A percentile compares a stretch with the other conserved stretches of the same genome.
Evolutionary conservation across 2,329 filamentous ascomycete genomes (phyloP).

Genomic region (Cladosporium velox): DNA sequence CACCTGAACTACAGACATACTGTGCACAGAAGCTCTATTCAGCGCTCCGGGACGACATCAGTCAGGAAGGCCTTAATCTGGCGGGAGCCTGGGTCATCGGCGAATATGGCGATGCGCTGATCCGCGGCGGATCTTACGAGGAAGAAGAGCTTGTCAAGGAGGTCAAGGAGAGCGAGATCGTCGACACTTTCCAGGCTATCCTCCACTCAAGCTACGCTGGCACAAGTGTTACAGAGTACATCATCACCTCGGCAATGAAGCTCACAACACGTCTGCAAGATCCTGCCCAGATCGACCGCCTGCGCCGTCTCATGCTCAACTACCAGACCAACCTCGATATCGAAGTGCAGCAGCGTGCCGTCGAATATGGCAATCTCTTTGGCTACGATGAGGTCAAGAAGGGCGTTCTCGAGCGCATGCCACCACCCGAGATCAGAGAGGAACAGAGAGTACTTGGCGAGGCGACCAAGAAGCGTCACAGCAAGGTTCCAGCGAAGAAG

Average conservation of each 20-base stretch:
- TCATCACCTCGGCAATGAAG: conserved; percentile 92
- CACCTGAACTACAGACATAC: conserved; percentile 91
- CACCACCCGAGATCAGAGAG: conserved; percentile 92
- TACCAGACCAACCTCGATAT: conserved; percentile 88
- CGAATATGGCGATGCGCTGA: conserved; percentile 89
- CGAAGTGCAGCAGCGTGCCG: conserved; percentile 92
- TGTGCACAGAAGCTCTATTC: conserved; percentile 93
- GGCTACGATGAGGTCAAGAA: conserved; percentile 80
- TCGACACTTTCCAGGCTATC: conserved; percentile 90
- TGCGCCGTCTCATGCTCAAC: conserved; percentile 73
- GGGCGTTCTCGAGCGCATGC: conserved; percentile 97
- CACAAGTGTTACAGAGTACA: conserved; percentile 91
- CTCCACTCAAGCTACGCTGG: conserved; percentile 93
- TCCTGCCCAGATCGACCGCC: conserved; percentile 78
- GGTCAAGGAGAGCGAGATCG: conserved; percentile 84
- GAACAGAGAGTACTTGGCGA: conserved; percentile 88
- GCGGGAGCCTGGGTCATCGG: conserved; percentile 97
- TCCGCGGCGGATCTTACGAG: conserved; percentile 87
- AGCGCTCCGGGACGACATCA: conserved; percentile 92
- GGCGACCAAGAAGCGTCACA: conserved; percentile 56
- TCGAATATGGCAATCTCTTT: conserved; percentile 96
- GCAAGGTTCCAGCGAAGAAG: conserved; percentile 68
- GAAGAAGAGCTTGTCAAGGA: conserved; percentile 84
- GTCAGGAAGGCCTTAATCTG: conserved; percentile 90
- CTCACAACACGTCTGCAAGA: conserved; percentile 86